Conservation (phyloP, 495 filamentous ascomycete species). For the Aeminium ludgeri region DNA sequence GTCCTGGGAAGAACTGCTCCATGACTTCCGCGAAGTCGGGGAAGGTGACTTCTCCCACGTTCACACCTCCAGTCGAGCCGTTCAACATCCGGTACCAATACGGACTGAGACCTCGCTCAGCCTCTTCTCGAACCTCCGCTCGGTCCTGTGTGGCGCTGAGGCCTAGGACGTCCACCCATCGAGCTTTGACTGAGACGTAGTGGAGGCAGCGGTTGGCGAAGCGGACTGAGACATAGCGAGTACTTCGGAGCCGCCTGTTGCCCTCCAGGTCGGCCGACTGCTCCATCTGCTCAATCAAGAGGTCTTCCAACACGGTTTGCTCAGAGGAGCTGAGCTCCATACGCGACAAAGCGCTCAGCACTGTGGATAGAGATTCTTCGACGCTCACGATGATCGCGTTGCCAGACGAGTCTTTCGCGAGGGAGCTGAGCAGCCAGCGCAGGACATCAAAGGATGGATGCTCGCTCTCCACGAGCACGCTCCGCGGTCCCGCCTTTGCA, state of each 20-base stretch:
- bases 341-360: conserved; percentile 42
- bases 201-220: conserved; percentile 83
- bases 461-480: conserved; percentile 32
- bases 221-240: conserved; percentile 65
- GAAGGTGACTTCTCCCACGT: conserved; percentile 27
- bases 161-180: conserved; percentile 79
- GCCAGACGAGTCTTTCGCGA: conserved; percentile 63
- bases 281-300: conserved; percentile 22
- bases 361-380: conserved; percentile 69
- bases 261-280: conserved; percentile 20
- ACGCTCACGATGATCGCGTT: conserved; percentile 67
- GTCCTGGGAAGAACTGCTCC: conserved; percentile 10
- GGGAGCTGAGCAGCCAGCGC: conserved; percentile 61
- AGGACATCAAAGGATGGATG: conserved; percentile 40
- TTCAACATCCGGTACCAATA: conserved; percentile 60
- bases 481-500: conserved; percentile 34
- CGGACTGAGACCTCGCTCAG: conserved; percentile 68
- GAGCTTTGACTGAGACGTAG: conserved; percentile 57
- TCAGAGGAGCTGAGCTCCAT: conserved; percentile 24
- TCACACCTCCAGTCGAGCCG: conserved; percentile 22
- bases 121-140: conserved; percentile 77
- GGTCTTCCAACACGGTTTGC: conserved; percentile 30
- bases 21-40: conserved; percentile 14
- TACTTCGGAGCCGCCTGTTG: conserved; percentile 31
- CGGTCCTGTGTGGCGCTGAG: conserved; percentile 47